Evolutionary conservation across 2,329 filamentous ascomycete genomes (phyloP), one percentile per base, ranked within the genome.

Genomic region (Colletotrichum liriopes): DNA sequence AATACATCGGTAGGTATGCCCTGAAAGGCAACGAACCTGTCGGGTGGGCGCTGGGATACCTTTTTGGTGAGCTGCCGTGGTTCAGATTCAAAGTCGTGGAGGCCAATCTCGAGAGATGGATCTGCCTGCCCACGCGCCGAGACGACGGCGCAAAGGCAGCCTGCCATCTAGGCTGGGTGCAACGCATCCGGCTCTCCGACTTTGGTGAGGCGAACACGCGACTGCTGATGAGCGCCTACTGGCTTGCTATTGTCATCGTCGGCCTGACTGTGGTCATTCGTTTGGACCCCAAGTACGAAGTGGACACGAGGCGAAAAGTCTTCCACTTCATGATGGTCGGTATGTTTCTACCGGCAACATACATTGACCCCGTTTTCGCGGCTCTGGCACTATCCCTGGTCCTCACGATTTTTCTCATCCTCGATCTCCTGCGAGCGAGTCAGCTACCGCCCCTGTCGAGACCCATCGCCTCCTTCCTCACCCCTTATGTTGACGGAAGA

Each of bases 321-420:
- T 99, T 99, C 81, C 96, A 99, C 81, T 97, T 97, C 76, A 98
- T 96, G 88, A 98, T 98, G 93, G 96, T 98, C 9, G 91, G 91
- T 67, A 98, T 99, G 94, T 92, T 99, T 67, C 87, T 98, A 2
- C 95, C 96, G 0, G 91, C 94, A 1, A 93, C 93, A 2, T 98
- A 91, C 79, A 84, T 98, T 74, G 96, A 99, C 80, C 96, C 96
- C 0, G 87, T 92, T 51, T 98, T 94, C 81, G 91, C 92, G 61
- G 90, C 93, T 1, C 86, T 99, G 16, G 94, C 95, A 0, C 86
- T 98, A n/a, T 87, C 88, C 0, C 84, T 98, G 41, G 90, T 95
- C 35, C 88, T 99, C 45, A 91, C 93, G 5, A 87, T 97, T 64
- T 99, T 99, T 79, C 86, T 98, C 18, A 86, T 98, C 5, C 89